Conservation (phyloP, 805 yeast genomes). For the Brettanomyces sp. region DNA sequence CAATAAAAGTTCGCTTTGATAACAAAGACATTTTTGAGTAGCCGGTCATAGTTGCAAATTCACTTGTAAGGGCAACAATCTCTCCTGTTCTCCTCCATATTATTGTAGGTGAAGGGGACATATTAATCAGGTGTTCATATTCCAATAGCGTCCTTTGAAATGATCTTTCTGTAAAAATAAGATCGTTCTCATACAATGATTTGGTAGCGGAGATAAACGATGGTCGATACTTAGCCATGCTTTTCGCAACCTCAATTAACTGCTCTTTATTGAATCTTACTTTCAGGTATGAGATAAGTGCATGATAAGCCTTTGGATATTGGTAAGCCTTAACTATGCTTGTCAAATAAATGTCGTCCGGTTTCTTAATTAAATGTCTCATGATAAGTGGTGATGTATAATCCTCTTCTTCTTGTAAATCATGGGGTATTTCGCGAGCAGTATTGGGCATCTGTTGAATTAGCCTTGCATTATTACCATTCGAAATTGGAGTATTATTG, state of each 20-base stretch:
- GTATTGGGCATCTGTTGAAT: constrained; percentile 37
- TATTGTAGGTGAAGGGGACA: constrained; percentile 70
- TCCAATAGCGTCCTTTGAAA: constrained; percentile 51
- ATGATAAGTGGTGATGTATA: constrained; percentile 51
- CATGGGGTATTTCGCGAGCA: constrained; percentile 31
- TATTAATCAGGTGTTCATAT: constrained; percentile 41
- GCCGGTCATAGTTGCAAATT: constrained; percentile 62
- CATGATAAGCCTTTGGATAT: constrained; percentile 56
- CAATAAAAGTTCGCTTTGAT: constrained; percentile 55
- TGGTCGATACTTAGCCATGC: constrained; percentile 62
- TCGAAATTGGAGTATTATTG: constrained; percentile 30
- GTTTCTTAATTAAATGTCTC: constrained; percentile 44
- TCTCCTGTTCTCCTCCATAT: constrained; percentile 86
- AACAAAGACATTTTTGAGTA: constrained; percentile 49
- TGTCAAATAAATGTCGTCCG: constrained; percentile 41
- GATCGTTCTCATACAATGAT: constrained; percentile 60
- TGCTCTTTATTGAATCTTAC: constrained; percentile 35
- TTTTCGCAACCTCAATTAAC: constrained; percentile 37
- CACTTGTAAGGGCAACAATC: constrained; percentile 69
- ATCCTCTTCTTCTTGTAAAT: constrained; percentile 29
- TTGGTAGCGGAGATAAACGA: constrained; percentile 71
- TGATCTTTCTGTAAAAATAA: constrained; percentile 51
- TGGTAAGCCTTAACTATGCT: constrained; percentile 39
- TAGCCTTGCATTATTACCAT: constrained; percentile 34
- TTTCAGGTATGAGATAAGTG: constrained; percentile 45